Evolutionary conservation across 371 early-diverging fungal genomes (phyloP).

Genomic region (Gilbertella persicaria): DNA sequence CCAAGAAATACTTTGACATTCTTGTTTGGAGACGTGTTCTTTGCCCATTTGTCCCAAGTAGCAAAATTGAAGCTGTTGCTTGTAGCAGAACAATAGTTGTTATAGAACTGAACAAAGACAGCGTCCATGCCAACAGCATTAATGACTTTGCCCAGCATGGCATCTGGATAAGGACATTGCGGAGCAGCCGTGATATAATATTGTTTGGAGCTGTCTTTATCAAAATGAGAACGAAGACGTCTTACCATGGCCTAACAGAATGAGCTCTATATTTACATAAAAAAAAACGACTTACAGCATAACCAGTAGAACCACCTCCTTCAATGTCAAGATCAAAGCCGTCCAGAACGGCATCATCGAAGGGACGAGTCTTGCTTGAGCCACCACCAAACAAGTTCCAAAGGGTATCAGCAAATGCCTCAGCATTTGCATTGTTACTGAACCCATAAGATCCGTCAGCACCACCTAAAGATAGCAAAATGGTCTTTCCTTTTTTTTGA

Average conservation of each 20-base stretch:
- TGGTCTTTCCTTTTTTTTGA: constrained; percentile 61
- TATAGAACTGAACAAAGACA: constrained; percentile 72
- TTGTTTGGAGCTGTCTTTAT: constrained; percentile 25
- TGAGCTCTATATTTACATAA: background rate
- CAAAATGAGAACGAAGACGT: constrained; percentile 48
- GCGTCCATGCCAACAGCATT: constrained; percentile 52
- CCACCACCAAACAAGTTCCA: constrained; percentile 68
- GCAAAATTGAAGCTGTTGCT: constrained; percentile 65
- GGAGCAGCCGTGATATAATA: constrained; percentile 65
- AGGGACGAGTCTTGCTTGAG: constrained; percentile 53
- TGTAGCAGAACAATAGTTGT: constrained; percentile 61
- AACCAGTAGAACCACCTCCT: constrained; percentile 56
- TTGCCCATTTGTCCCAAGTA: constrained; percentile 62
- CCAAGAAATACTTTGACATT: constrained; percentile 64
- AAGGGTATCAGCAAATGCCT: constrained; percentile 57
- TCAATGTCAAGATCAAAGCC: constrained; percentile 78
- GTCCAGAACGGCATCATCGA: constrained; percentile 62
- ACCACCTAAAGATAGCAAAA: constrained; percentile 71
- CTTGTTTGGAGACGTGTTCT: constrained; percentile 52
- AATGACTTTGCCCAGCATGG: constrained; percentile 38
- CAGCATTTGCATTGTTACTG: constrained; percentile 44
- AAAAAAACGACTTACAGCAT: constrained; percentile 30
- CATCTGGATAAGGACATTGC: constrained; percentile 73
- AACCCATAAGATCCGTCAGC: constrained; percentile 66
- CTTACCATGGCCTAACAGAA: constrained; percentile 17